These are phyloP conservation scores for Aspergillus carlsbadensis DNA, from an alignment of 495 filamentous ascomycete genomes.

Conservation along the genomic window DNA sequence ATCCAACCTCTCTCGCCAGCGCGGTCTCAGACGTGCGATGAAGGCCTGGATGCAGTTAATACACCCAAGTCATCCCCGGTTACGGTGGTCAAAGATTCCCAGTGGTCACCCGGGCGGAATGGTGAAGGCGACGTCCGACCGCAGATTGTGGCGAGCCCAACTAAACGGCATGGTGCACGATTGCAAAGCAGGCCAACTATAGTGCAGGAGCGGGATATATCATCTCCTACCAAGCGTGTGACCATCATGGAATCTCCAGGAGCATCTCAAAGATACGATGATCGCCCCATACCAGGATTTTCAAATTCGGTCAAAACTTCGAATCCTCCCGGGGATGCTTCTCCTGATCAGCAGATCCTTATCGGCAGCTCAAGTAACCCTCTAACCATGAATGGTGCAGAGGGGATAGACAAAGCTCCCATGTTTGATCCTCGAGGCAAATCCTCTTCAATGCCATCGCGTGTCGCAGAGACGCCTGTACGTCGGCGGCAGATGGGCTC, in stretches of 20 bases:
- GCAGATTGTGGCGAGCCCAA: background rate
- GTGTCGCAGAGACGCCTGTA: constrained; percentile 42
- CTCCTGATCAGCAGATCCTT: constrained; percentile 8
- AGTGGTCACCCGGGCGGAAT: constrained; percentile 37
- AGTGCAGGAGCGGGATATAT: constrained; percentile 19
- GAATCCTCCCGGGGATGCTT: constrained; percentile 7
- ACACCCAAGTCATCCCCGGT: constrained; percentile 32
- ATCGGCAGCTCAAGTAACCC: constrained; percentile 20
- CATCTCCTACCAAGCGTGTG: constrained; percentile 30
- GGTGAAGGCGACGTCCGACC: background rate
- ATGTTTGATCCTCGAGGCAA: constrained; percentile 21
- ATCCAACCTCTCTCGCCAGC: constrained; percentile 3
- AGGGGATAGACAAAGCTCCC: constrained; percentile 2
- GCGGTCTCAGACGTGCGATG: constrained; percentile 3
- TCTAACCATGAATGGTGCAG: background rate
- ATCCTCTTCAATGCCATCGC: constrained; percentile 44
- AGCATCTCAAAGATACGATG: constrained; percentile 11
- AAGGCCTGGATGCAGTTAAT: constrained; percentile 10
- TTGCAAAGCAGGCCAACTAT: constrained; percentile 17
- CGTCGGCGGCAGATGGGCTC: constrained; percentile 23
- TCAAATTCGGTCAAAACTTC: constrained; percentile 8
- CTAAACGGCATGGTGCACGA: constrained; percentile 8
- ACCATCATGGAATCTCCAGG: constrained; percentile 29
- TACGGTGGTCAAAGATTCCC: constrained; percentile 48
- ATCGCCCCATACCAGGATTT: constrained; percentile 9